Evolutionary conservation across 2,329 filamentous ascomycete genomes (phyloP).

Genomic region (Ophiosphaerella korrae): DNA sequence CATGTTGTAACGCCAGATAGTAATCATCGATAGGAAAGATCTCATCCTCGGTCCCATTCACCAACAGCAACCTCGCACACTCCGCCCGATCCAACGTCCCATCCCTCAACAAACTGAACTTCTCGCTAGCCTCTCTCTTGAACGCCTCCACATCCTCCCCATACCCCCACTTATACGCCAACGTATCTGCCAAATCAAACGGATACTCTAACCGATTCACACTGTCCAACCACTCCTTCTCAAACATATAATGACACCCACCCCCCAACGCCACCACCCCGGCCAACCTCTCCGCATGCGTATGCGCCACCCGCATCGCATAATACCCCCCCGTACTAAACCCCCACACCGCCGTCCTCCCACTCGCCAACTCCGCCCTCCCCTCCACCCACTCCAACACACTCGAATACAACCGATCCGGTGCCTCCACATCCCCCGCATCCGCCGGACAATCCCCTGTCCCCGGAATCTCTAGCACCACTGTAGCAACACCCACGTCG

Average conservation of each 20-base stretch:
- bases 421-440: constrained; percentile 52
- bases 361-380: constrained; percentile 55
- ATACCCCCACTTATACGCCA: constrained; percentile 57
- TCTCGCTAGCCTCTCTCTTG: constrained; percentile 53
- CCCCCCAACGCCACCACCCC: constrained; percentile 62
- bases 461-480: constrained; percentile 63
- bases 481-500: constrained; percentile 54
- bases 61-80: constrained; percentile 58
- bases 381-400: constrained; percentile 60
- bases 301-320: constrained; percentile 62
- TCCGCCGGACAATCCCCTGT: constrained; percentile 62
- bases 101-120: constrained; percentile 61
- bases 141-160: constrained; percentile 48
- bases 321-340: constrained; percentile 66
- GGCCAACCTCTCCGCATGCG: constrained; percentile 57
- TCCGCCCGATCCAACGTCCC: constrained; percentile 58
- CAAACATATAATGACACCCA: constrained; percentile 62
- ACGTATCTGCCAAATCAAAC: constrained; percentile 60
- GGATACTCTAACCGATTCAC: constrained; percentile 65
- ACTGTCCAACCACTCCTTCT: constrained; percentile 58
- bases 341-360: constrained; percentile 59
- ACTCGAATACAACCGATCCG: constrained; percentile 60
- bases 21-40: constrained; percentile 68
- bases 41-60: constrained; percentile 64
- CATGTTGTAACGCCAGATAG: constrained; percentile 60